Evolutionary conservation across 768 basidiomycete genomes (phyloP), one percentile per base, ranked within the genome.

Genomic region (Lactarius vividus): DNA sequence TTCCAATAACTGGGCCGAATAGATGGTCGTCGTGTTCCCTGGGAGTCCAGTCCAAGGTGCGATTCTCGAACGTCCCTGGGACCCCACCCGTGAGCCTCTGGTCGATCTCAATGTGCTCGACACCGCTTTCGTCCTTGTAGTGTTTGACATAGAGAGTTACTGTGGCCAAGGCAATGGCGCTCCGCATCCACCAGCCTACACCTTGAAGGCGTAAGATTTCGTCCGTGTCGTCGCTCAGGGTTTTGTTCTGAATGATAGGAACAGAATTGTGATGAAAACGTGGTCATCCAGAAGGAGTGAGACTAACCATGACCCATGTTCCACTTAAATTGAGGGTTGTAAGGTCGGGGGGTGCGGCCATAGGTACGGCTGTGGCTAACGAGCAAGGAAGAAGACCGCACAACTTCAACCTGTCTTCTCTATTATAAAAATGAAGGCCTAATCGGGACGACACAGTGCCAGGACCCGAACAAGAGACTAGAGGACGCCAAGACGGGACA

Each of bases 191-290:
- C 91, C 91, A 93, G 39, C 86, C 74, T 37, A 93, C 81, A 58
- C 91, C 91, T 73, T 92, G 91, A 3, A 88, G 78, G 37, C 75
- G 73, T 49, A 93, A 84, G 67, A 93, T 86, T 31, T 79, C 79
- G 60, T 91, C 89, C 5, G 81, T 80, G 35, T 73, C 71, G 70
- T 87, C 88, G 46, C 86, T 88, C 61, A 91, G 80, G 1, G 78
- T 53, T 75, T 88, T 91, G 79, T 88, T 91, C 91, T 92, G 65
- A 61, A 49, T 9, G 31, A 35, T 18, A 57, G 29, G 10, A 44
- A 40, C 18, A 11, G 29, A 40, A 37, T 59, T n/a, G 4, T n/a
- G 33, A 42, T 60, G 26, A 63, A 29, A 23, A n/a, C 55, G 13
- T 35, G 18, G 33, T 35, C 40, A n/a, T 33, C 53, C 26, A 26